phyloP scores from a whole-genome alignment of 202 grass and related monocot genomes.

The Carex sylvatica region DNA sequence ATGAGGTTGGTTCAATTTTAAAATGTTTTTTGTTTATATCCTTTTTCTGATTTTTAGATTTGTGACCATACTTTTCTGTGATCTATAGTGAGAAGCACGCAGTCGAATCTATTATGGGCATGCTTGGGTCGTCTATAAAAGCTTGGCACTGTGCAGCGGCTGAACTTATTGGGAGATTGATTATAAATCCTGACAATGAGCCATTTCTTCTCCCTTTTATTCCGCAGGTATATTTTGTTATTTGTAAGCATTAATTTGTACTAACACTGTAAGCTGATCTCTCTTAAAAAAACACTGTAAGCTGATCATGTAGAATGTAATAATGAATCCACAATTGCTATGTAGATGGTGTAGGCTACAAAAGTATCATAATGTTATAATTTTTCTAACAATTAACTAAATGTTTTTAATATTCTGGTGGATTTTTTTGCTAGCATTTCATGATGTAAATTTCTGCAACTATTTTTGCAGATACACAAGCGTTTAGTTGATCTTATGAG shows the following conservation, averaged over 20 bases:
- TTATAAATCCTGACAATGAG: slow-evolving; percentile 99
- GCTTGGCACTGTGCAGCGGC: slow-evolving; percentile 91
- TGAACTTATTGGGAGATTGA: slow-evolving; percentile 89
- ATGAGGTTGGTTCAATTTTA: slow-evolving; percentile 60
- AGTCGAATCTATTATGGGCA: slow-evolving; percentile 92
- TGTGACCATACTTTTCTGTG: slow-evolving; percentile 21
- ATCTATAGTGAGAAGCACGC: slow-evolving; percentile 75
- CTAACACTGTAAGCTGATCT: not conserved
- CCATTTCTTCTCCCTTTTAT: slow-evolving; percentile 76
- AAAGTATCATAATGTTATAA: not conserved
- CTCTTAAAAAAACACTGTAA: not conserved
- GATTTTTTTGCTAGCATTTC: not conserved
- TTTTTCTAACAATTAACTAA: not conserved
- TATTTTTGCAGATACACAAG: slow-evolving; percentile 71
- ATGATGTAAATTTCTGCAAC: not conserved
- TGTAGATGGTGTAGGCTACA: not conserved
- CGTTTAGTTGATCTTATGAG: slow-evolving; percentile 87
- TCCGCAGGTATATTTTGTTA: slow-evolving; percentile 46
- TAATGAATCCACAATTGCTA: not conserved
- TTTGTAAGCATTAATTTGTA: not conserved
- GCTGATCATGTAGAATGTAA: slow-evolving; percentile 4
- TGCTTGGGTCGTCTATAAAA: slow-evolving; percentile 87
- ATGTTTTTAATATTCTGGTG: not conserved
- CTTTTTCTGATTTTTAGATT: not conserved
- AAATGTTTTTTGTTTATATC: not conserved